Base-by-base conservation (phyloP, 495 filamentous ascomycete genomes). In the Aspergillus affinis region DNA sequence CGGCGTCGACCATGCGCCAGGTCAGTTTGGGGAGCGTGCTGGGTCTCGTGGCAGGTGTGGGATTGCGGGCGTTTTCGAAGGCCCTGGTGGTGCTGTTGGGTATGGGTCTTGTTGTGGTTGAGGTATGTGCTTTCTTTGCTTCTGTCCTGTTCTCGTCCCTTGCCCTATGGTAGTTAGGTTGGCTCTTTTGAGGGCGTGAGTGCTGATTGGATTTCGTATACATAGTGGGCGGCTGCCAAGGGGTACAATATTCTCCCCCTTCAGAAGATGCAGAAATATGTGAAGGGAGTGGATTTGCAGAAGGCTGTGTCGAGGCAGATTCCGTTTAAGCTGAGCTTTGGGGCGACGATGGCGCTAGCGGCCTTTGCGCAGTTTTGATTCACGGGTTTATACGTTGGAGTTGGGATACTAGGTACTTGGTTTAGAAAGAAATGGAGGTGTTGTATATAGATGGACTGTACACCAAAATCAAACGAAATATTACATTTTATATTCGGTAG, bases 311-410 rank as follows among this genome's bases (percentile, higher is more conserved):
- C 84, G 61, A 80, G 86, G 58, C 82, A 93, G 68, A 77, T 84
- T 19, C 87, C 87, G 0, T 91, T 95, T 68, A 94, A 93, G 79
- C 65, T 93, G 9, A 86, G 84, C 45, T 93, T 94, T 66, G 90
- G 88, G 10, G 63, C 78, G 6, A 89, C 88, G 29, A 93, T 94
- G 80, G 85, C 87, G 13, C 73, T 94, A 65, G 90, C 90, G 36
- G 88, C 88, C 0, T 90, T 94, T 76, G 84, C 76, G 58, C 72
- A 75, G 52, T 81, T 83, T 54, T 81, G 67, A 48, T 21, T 15
- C 6, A 32, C 6, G 30, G 30, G 30, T 32, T 32, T 32, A 12
- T 32, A 32, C 30, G 6, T 2, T 7, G 48, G 19, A 21, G 8
- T 48, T 20, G 19, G 13, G n/a, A 8, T 18, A 19, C 49, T 41